Evolutionary conservation across 2,329 filamentous ascomycete genomes (phyloP).

Genomic region (Pyrenophora teres): DNA sequence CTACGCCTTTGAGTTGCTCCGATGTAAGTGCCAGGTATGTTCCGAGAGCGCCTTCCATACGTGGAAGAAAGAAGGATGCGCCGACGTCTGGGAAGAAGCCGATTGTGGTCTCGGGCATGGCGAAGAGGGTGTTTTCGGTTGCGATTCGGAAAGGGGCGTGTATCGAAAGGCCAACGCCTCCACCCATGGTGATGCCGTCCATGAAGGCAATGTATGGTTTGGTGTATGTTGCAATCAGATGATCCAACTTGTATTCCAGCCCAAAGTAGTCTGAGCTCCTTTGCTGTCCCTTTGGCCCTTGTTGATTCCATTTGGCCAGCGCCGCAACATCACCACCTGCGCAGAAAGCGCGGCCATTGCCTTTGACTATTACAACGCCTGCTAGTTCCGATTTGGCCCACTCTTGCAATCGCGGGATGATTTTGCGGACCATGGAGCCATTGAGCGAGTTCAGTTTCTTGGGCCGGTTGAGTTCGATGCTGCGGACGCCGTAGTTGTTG

Average conservation of each 20-base stretch:
- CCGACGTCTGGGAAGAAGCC: slow-evolving; percentile 99
- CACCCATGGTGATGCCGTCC: slow-evolving; percentile 98
- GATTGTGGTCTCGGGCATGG: slow-evolving; percentile 98
- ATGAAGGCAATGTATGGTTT: slow-evolving; percentile 96
- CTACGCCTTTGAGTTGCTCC: slow-evolving; percentile 77
- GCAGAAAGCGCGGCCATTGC: slow-evolving; percentile 84
- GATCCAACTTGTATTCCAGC: slow-evolving; percentile 94
- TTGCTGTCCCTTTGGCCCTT: slow-evolving; percentile 71
- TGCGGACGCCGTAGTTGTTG: slow-evolving; percentile 85
- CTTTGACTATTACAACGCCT: slow-evolving; percentile 90
- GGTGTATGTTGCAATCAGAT: slow-evolving; percentile 88
- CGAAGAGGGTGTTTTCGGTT: slow-evolving; percentile 92
- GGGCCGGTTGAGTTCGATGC: slow-evolving; percentile 91
- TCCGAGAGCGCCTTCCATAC: slow-evolving; percentile 83
- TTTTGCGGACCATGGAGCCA: slow-evolving; percentile 93
- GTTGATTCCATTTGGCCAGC: slow-evolving; percentile 74
- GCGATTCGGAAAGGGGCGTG: slow-evolving; percentile 97
- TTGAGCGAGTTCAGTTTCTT: slow-evolving; percentile 91
- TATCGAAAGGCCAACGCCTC: slow-evolving; percentile 89
- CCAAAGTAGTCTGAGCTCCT: slow-evolving; percentile 84
- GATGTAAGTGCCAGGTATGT: slow-evolving; percentile 94
- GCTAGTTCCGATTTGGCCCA: slow-evolving; percentile 96
- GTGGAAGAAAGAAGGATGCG: slow-evolving; percentile 91
- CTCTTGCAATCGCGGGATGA: slow-evolving; percentile 83
- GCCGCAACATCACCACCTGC: slow-evolving; percentile 88